A percentile compares a stretch with the other conserved stretches of the same genome.
Conservation (phyloP, 177 flowering plant genomes). For the Vitis hybrid region DNA sequence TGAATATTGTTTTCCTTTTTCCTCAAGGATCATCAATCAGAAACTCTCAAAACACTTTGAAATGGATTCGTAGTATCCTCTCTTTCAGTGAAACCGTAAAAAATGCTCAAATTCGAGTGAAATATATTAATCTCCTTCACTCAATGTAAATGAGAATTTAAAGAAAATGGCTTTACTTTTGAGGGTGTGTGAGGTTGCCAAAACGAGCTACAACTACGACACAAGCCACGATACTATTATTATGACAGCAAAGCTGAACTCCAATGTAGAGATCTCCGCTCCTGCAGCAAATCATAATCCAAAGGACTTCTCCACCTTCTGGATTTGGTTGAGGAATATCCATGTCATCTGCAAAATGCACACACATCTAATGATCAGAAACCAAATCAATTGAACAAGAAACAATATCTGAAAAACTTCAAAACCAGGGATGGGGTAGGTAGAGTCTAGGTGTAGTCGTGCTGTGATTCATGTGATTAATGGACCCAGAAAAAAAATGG, state of each 20-base stretch:
- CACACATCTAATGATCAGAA: conserved; percentile 2
- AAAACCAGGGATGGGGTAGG: too few species aligned
- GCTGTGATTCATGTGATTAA: too few species aligned
- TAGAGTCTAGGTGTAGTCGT: too few species aligned
- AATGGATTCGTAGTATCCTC: neutral
- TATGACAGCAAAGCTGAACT: neutral
- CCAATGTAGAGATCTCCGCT: neutral
- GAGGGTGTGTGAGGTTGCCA: neutral
- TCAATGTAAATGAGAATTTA: neutral
- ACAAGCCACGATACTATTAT: neutral
- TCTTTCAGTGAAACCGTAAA: neutral
- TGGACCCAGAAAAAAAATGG: too few species aligned
- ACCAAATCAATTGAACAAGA: neutral
- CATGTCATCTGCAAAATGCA: conserved; percentile 62
- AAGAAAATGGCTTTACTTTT: neutral
- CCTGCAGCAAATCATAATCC: conserved; percentile 36
- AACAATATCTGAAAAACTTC: neutral
- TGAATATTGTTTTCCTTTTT: neutral
- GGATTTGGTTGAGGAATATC: conserved; percentile 77
- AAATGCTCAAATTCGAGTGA: neutral
- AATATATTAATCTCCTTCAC: neutral
- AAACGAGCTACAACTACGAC: conserved; percentile 1
- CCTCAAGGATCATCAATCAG: neutral
- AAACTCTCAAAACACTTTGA: neutral
- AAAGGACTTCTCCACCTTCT: conserved; percentile 41